Evolutionary conservation across 768 basidiomycete genomes (phyloP).

Genomic region (Agaricus subrufescens): DNA sequence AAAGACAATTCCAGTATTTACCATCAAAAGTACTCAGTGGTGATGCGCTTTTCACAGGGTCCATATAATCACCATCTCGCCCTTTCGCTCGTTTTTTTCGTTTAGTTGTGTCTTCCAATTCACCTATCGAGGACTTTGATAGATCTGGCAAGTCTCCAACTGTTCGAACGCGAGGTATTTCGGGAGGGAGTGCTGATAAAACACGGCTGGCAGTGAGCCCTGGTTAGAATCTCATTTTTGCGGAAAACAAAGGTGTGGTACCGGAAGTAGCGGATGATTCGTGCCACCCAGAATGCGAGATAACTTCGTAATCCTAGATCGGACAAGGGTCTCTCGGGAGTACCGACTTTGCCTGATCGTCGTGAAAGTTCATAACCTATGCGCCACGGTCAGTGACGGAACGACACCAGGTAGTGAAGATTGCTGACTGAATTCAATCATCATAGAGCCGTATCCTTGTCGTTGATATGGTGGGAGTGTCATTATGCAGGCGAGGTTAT

Average conservation of each 20-base stretch:
- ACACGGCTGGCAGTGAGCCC: slow-evolving; percentile 35
- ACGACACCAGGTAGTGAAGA: neutral
- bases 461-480: slow-evolving; percentile 91
- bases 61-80: slow-evolving; percentile 66
- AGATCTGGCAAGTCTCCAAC: slow-evolving; percentile 40
- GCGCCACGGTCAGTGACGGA: neutral
- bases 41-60: slow-evolving; percentile 25
- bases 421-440: slow-evolving; percentile 95
- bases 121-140: slow-evolving; percentile 25
- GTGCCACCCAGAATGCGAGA: slow-evolving; percentile 82
- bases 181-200: slow-evolving; percentile 56
- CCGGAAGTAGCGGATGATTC: slow-evolving; percentile 82
- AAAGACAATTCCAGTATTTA: slow-evolving; percentile 16
- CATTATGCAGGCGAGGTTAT: slow-evolving; percentile 96
- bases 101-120: slow-evolving; percentile 24
- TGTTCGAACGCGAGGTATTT: slow-evolving; percentile 39
- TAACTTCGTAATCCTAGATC: slow-evolving; percentile 91
- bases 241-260: slow-evolving; percentile 17
- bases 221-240: neutral
- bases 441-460: slow-evolving; percentile 86
- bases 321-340: slow-evolving; percentile 92
- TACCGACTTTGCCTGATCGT: slow-evolving; percentile 73
- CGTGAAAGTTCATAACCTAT: slow-evolving; percentile 91
- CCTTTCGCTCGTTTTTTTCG: slow-evolving; percentile 56
- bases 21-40: slow-evolving; percentile 35